A percentile compares a stretch with the other conserved stretches of the same genome.
These are phyloP conservation scores for Lepidium didymum DNA, from an alignment of 345 rosid species.

Conservation along the genomic window DNA sequence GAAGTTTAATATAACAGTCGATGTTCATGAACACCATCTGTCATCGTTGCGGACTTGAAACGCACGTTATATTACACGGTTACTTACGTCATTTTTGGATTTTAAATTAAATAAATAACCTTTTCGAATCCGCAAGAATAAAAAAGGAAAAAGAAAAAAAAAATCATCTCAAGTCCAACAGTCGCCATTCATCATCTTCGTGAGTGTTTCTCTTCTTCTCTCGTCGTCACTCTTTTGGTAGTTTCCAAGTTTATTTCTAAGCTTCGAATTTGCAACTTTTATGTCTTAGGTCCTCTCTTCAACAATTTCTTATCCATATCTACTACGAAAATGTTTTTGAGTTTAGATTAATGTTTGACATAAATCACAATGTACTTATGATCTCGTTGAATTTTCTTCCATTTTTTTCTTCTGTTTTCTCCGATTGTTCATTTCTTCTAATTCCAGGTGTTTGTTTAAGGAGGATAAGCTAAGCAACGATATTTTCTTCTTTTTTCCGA, in stretches of 20 bases:
- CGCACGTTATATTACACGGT: slow-evolving; percentile 21
- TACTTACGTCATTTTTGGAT: neutral
- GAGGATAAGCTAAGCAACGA: neutral
- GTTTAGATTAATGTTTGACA: neutral
- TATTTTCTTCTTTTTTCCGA: neutral
- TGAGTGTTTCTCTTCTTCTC: slow-evolving; percentile 7
- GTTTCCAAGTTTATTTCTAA: neutral
- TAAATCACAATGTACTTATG: slow-evolving; percentile 14
- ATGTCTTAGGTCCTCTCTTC: neutral
- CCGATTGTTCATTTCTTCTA: neutral
- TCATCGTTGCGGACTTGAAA: slow-evolving; percentile 31
- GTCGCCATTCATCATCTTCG: neutral
- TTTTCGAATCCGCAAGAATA: slow-evolving; percentile 13
- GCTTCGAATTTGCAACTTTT: neutral
- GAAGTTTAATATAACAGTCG: neutral
- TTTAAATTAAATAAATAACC: neutral
- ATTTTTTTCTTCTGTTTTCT: neutral
- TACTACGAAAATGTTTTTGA: neutral
- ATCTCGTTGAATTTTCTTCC: neutral
- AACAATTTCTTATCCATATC: neutral
- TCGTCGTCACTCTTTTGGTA: neutral
- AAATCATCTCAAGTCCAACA: neutral
- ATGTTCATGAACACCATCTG: slow-evolving; percentile 20
- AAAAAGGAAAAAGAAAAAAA: neutral
- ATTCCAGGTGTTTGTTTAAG: neutral